Evolutionary conservation across 345 rosid species (phyloP), one percentile per base, ranked within the genome.

Genomic region (Pseudoturritis turrita): DNA sequence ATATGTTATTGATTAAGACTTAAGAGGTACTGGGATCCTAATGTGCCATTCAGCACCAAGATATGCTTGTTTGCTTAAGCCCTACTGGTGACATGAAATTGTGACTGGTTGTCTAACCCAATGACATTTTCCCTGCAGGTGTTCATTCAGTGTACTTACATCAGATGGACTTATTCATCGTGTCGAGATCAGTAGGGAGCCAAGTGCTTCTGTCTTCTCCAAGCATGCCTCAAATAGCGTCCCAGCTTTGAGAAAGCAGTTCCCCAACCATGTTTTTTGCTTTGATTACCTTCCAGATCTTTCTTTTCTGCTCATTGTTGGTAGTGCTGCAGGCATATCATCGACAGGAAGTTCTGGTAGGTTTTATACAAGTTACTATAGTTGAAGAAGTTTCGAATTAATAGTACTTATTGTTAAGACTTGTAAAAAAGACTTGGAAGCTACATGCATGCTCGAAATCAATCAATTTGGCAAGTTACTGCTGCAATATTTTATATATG

Each of bases 111-210:
- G 28, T 70, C 61, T 55, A 22, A 47, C 35, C 26, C 37, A 11
- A 33, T 62, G 65, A 26, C 21, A 60, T 62, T 65, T 64, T 59
- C 56, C 75, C 71, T 75, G 45, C 89, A 88, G 97, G 89, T 88
- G 96, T 57, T 78, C 86, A 68, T 89, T 91, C 85, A 71, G 75
- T 33, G 67, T 83, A 47, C 81, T 89, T 57, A 87, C 90, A 35
- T 77, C 85, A 52, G 96, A 88, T 83, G 99, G 97, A 74, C 81
- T 69, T 29, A 77, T 91, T 73, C 86, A 88, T 72, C 83, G 68
- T 53, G 77, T 86, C 39, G 96, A 91, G 82, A 80, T 86, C 64
- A 81, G 91, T 80, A 85, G 75, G 72, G 90, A 88, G 71, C 86
- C 90, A 62, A 77, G 83, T 71, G 82, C 86, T 62, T 85, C 90